A percentile compares a stretch with the other conserved stretches of the same genome.
Evolutionary conservation across 2,329 filamentous ascomycete genomes (phyloP).

Genomic region (Cladosporium colombiae): DNA sequence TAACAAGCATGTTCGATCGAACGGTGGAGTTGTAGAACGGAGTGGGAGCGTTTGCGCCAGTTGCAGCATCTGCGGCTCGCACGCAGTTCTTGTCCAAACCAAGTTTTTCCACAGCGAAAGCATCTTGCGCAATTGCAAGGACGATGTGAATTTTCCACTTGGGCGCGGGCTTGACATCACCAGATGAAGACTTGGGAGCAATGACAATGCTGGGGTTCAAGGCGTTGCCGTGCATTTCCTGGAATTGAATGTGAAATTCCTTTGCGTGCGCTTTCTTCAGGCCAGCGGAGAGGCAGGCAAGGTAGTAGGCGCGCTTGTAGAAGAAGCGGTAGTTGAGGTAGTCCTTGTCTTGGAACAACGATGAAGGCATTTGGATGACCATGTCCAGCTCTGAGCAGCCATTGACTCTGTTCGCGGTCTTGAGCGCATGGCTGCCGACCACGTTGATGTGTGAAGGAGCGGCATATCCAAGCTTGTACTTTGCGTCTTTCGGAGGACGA

Average conservation of each 20-base stretch:
- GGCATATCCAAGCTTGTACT: constrained; percentile 78
- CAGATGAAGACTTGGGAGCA: constrained; percentile 34
- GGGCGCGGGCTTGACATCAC: constrained; percentile 33
- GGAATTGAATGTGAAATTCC: constrained; percentile 49
- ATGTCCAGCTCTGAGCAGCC: constrained; percentile 65
- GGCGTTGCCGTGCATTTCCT: constrained; percentile 35
- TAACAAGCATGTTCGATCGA: constrained; percentile 72
- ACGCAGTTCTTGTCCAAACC: constrained; percentile 69
- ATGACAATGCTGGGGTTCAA: constrained; percentile 69
- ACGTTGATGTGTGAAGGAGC: constrained; percentile 80
- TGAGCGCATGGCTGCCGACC: constrained; percentile 81
- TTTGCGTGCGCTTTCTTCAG: constrained; percentile 65
- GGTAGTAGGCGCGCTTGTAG: constrained; percentile 88
- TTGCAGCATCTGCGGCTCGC: constrained; percentile 52
- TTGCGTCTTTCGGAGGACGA: constrained; percentile 70
- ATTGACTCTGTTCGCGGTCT: constrained; percentile 66
- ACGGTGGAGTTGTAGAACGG: constrained; percentile 89
- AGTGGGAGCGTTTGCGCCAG: constrained; percentile 53
- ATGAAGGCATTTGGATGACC: constrained; percentile 77
- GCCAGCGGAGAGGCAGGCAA: constrained; percentile 75
- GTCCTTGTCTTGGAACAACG: constrained; percentile 89
- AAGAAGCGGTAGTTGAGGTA: constrained; percentile 92
- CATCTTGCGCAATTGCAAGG: constrained; percentile 66
- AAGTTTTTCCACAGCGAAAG: constrained; percentile 73
- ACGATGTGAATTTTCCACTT: constrained; percentile 72